phyloP scores from a whole-genome alignment of 208 protist genomes.

The Acanthamoeba triangularis region DNA sequence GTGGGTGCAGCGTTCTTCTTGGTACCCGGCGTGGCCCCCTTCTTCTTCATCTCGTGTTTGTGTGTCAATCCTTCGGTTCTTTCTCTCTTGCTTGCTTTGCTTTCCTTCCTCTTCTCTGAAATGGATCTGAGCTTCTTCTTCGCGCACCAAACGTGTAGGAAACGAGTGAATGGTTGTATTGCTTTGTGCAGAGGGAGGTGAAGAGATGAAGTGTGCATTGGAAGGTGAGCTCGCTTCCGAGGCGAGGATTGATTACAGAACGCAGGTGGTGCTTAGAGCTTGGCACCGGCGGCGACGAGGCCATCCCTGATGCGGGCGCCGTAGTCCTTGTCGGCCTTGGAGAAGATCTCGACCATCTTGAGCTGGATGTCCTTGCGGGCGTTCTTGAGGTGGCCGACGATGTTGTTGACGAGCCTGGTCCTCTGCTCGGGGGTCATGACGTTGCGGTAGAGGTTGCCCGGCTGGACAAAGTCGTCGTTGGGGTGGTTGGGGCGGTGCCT shows the following conservation, averaged over 20 bases:
- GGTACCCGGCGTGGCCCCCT: no score
- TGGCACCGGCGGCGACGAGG: slow-evolving; percentile 73
- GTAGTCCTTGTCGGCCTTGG: slow-evolving; percentile 76
- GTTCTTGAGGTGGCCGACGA: slow-evolving; percentile 75
- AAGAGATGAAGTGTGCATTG: background rate
- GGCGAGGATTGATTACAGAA: no score
- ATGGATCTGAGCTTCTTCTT: no score
- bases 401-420: slow-evolving; percentile 77
- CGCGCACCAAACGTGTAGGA: no score
- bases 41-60: no score
- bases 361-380: slow-evolving; percentile 76
- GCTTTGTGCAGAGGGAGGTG: no score
- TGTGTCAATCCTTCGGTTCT: no score
- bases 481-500: slow-evolving; percentile 63
- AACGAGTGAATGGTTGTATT: no score
- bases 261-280: slow-evolving; percentile 49
- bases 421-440: slow-evolving; percentile 78
- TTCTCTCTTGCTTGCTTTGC: no score
- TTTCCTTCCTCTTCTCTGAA: no score
- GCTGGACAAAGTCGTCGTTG: slow-evolving; percentile 77
- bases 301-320: slow-evolving; percentile 69
- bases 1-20: no score
- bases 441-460: slow-evolving; percentile 79
- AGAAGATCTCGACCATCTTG: slow-evolving; percentile 73
- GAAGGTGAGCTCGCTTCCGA: no score